Percentiles rank a stretch among this genome's conserved stretches.
phyloP scores from a whole-genome alignment of 768 basidiomycete species.

The Termitomyces sp. region DNA sequence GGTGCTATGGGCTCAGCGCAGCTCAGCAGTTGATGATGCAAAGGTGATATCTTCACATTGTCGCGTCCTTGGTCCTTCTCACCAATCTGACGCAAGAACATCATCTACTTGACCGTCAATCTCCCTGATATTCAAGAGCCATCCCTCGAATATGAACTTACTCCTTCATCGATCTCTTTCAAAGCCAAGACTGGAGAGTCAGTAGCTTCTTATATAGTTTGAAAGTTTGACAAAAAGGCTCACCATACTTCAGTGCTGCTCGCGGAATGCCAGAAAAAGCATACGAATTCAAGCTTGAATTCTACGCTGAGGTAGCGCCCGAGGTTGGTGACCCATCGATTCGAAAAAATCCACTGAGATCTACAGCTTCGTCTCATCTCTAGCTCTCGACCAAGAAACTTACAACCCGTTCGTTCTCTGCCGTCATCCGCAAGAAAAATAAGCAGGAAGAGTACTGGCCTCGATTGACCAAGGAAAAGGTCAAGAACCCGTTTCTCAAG shows the following conservation, averaged over 20 bases:
- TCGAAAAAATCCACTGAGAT: background rate
- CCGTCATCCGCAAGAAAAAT: constrained; percentile 80
- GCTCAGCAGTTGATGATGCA: constrained; percentile 51
- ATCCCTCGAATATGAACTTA: constrained; percentile 57
- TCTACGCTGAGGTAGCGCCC: constrained; percentile 70
- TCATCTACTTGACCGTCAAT: constrained; percentile 82
- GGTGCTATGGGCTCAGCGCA: constrained; percentile 93
- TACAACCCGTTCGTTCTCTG: constrained; percentile 59
- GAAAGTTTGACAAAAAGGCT: background rate
- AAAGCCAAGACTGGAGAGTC: constrained; percentile 63
- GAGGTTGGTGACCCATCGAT: constrained; percentile 46
- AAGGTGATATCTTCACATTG: constrained; percentile 47
- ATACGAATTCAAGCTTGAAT: constrained; percentile 71
- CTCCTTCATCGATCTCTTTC: constrained; percentile 53
- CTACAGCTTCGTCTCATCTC: constrained; percentile 4
- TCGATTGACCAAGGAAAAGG: constrained; percentile 84
- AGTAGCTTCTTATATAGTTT: constrained; percentile 15
- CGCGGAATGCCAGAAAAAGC: constrained; percentile 47
- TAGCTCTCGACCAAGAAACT: constrained; percentile 57
- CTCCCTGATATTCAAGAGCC: constrained; percentile 62
- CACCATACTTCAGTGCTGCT: constrained; percentile 21
- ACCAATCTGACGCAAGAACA: constrained; percentile 50
- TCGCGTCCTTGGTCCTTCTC: constrained; percentile 11
- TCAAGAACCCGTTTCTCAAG: constrained; percentile 78
- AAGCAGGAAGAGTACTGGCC: constrained; percentile 82